Base-by-base conservation (phyloP, 1,284 basidiomycete species). In the Mycena citricolor region DNA sequence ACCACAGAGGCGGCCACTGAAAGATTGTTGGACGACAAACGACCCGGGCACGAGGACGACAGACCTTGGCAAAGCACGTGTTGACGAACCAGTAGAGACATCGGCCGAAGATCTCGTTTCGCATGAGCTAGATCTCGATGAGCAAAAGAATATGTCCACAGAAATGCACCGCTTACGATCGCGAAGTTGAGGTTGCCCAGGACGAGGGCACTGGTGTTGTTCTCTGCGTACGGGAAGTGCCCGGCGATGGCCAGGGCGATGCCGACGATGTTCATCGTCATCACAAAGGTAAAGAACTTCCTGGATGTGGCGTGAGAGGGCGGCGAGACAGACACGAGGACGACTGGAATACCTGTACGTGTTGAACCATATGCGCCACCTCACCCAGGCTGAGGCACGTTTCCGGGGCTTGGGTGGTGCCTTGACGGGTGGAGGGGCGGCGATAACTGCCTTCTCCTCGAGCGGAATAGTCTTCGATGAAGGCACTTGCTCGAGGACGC, bases 1-100 rank as follows among this genome's bases (percentile, higher is more conserved):
- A 80, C 65, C 68, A 69, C 10, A 85, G 62, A 19, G 82, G 82
- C 5, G 82, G 62, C 82, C 82, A 84, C 81, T 85, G 14, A 40
- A 38, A 39, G 44, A 30, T 32, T 30, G 38, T 22, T 52, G 33
- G 34, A 42, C 14, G 13, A 37, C 16, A 11, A 37, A 39, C 25
- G 5, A 29, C 28, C 39, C 12, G 19, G 14, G 24, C 13, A 14
- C 33, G 4, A 12, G 8, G 17, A 33, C 17, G 7, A 33, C 16
- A 54, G 11, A 77, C 79, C 74, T 83, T 83, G 3, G 79, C 78
- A 51, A 86, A 83, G 14, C 76, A 62, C 2, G 69, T 78, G 57
- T 79, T 83, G 25, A 79, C 68, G 7, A 74, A 42, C 35, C 79
- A 63, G 60, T 82, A 85, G 5, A 84, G 60, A 20, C 77, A 57